These are phyloP conservation scores for Annulohypoxylon stygium DNA, from an alignment of 495 filamentous ascomycete species.

Conservation along the genomic window DNA sequence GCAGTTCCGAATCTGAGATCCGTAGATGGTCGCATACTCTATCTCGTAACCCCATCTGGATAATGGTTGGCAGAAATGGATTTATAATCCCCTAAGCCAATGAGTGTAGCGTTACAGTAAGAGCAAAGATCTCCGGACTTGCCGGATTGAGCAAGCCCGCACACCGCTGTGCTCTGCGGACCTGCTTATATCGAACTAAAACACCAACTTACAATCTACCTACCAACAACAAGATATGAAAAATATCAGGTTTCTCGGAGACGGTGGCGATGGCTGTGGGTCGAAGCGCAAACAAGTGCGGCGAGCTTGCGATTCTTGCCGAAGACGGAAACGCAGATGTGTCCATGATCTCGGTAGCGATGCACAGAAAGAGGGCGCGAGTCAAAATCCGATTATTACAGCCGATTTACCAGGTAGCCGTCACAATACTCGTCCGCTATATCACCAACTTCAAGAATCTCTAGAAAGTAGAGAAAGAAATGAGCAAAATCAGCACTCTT, in stretches of 20 bases:
- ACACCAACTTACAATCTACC: neutral
- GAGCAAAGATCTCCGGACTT: conserved; percentile 24
- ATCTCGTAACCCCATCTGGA: neutral
- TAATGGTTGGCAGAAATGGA: neutral
- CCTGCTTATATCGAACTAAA: conserved; percentile 7
- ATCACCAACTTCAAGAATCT: conserved; percentile 10
- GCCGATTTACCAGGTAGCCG: neutral
- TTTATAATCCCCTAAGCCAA: neutral
- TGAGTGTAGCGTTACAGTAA: conserved; percentile 6
- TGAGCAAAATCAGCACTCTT: conserved; percentile 9
- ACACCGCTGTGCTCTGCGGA: conserved; percentile 26
- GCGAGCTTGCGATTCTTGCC: conserved; percentile 46
- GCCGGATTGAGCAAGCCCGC: conserved; percentile 33
- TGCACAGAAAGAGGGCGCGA: neutral
- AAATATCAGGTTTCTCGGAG: conserved; percentile 43
- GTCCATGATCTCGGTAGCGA: conserved; percentile 6
- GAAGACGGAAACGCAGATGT: conserved; percentile 44
- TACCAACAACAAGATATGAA: conserved; percentile 28
- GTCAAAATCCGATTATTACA: neutral
- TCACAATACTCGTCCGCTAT: neutral
- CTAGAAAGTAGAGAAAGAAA: neutral
- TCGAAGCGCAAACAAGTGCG: conserved; percentile 41
- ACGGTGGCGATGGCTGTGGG: conserved; percentile 32
- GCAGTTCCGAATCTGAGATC: neutral
- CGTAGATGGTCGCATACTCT: conserved; percentile 7